Percentiles rank a stretch among this genome's conserved stretches.
These are phyloP conservation scores for Candida arabinofermentans DNA, from an alignment of 805 yeast species.

Conservation along the genomic window DNA sequence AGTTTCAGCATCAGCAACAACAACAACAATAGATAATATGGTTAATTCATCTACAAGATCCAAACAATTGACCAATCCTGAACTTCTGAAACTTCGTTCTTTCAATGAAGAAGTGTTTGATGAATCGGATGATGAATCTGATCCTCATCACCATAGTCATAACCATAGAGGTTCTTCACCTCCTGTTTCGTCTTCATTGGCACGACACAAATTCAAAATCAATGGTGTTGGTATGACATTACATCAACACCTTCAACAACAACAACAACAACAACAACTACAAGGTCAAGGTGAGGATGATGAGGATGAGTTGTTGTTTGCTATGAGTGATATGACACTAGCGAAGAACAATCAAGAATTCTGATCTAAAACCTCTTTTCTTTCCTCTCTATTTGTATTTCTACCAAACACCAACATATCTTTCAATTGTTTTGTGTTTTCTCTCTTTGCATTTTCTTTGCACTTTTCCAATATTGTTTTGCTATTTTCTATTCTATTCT, in stretches of 20 bases:
- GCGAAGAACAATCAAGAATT: slow-evolving; percentile 26
- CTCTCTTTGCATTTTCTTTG: no score
- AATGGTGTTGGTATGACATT: background rate
- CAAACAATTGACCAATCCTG: slow-evolving; percentile 15
- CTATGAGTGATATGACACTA: slow-evolving; percentile 68
- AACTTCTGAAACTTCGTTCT: slow-evolving; percentile 27
- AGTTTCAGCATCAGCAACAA: slow-evolving; percentile 7
- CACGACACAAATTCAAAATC: slow-evolving; percentile 1
- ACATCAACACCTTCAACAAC: background rate
- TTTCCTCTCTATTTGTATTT: background rate
- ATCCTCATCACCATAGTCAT: slow-evolving; percentile 21
- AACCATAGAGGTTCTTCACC: no score
- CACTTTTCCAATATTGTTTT: background rate
- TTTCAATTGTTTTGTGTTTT: no score
- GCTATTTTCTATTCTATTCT: background rate
- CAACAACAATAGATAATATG: slow-evolving; percentile 3
- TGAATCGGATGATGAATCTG: slow-evolving; percentile 32
- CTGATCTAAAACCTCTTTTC: slow-evolving; percentile 3
- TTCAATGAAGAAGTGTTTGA: slow-evolving; percentile 31
- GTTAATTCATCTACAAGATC: no score
- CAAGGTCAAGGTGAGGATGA: slow-evolving; percentile 41
- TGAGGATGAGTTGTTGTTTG: slow-evolving; percentile 63
- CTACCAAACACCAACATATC: no score
- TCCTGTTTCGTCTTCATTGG: background rate
- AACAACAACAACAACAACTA: background rate